Base-by-base conservation (phyloP, 106 monocot genomes). In the Allium fistulosum region DNA sequence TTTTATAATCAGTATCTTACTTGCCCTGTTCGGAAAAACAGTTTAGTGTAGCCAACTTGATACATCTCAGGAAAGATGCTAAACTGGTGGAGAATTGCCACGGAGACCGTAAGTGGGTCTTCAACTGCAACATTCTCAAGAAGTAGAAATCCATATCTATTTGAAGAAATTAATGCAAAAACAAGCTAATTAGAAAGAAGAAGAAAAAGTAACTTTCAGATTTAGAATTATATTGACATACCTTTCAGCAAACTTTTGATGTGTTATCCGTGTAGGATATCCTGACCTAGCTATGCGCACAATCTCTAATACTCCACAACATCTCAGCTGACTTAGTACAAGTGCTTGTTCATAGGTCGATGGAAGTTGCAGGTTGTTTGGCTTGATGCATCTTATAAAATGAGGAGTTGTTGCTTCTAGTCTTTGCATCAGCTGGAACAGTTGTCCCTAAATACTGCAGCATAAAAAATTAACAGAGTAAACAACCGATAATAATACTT, bases 41-140 rank as follows among this genome's bases (percentile, higher is more conserved):
- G 81, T 66, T 99, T 99, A 70, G 99, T 99, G 72, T 90, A 99
- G 48, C 99, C 99, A 80, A 93, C 93, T 85, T 90, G 99, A 80
- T 99, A 99, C 99, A 99, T 99, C 76, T 99, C 99, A 26, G 99
- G 99, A 71, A 93, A 82, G 75, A 99, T 87, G 72, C 90, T 90
- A 59, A 93, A 99, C 52, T 99, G 99, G 18, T 93, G 87, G 79
- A 99, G 99, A 74, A 99, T 93, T 37, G 93, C 93, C 22, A 99
- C 87, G 17, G 99, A 99, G 47, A 99, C 90, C 77, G 87, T 93
- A 13, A 99, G 75, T 18, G 99, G 93, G 62, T 99, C 90, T 85
- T 87, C 85, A 46, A 87, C 85, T 77, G 89, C 87, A 69, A 90
- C 87, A 83, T 71, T 80, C 76, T 90, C 93, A 63, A 90, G 87